phyloP scores from a whole-genome alignment of 495 filamentous ascomycete genomes.

The Aspergillus campestris region DNA sequence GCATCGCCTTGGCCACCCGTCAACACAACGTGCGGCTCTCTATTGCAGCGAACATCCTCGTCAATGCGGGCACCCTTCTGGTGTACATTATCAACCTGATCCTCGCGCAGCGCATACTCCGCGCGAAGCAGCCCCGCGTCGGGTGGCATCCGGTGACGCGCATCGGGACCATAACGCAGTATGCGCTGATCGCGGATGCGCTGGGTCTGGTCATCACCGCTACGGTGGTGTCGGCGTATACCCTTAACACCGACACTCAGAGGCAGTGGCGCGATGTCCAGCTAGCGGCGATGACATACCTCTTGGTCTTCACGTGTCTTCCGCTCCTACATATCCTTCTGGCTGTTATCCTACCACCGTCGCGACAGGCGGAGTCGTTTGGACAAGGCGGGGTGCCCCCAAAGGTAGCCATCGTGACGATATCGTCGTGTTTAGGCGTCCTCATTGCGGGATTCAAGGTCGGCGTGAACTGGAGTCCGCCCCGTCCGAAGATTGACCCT shows the following conservation, averaged over 20 bases:
- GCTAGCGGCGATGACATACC: slow-evolving; percentile 57
- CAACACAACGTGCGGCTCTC: slow-evolving; percentile 42
- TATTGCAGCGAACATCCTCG: slow-evolving; percentile 67
- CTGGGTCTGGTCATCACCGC: slow-evolving; percentile 63
- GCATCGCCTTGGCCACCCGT: slow-evolving; percentile 44
- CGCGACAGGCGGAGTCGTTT: slow-evolving; percentile 51
- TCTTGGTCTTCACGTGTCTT: slow-evolving; percentile 64
- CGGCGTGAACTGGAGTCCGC: slow-evolving; percentile 45
- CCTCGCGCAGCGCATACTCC: slow-evolving; percentile 67
- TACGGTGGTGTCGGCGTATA: slow-evolving; percentile 59
- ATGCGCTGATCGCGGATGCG: slow-evolving; percentile 49
- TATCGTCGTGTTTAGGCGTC: slow-evolving; percentile 47
- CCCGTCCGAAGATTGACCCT: slow-evolving; percentile 44
- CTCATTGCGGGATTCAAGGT: slow-evolving; percentile 65
- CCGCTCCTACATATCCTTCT: slow-evolving; percentile 56
- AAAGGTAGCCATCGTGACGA: slow-evolving; percentile 57
- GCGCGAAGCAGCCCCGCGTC: slow-evolving; percentile 60
- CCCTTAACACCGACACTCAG: slow-evolving; percentile 42
- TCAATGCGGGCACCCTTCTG: slow-evolving; percentile 66
- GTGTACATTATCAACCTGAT: slow-evolving; percentile 78
- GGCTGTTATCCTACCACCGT: slow-evolving; percentile 44
- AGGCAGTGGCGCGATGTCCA: slow-evolving; percentile 53
- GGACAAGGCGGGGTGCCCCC: slow-evolving; percentile 56
- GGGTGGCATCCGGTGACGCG: slow-evolving; percentile 54
- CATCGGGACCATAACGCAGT: slow-evolving; percentile 46